Base-by-base conservation (phyloP, 176 grass and related monocot species). In the Carex scoparia region DNA sequence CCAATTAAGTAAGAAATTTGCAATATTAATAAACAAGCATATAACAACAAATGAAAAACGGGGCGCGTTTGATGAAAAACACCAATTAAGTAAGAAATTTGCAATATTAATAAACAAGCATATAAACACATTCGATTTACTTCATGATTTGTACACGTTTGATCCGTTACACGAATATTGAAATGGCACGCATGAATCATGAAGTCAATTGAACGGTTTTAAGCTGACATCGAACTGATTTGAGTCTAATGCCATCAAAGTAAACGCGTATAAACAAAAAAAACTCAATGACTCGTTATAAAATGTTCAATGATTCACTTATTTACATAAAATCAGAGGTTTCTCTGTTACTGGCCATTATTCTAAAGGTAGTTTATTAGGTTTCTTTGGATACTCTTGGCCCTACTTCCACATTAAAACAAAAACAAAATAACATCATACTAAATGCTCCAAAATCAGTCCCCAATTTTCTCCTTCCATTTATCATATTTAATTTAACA, bases 341-440 rank as follows among this genome's bases (percentile, higher is more conserved):
- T 67, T 37, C 38, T n/a, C 35, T 46, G 7, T 70, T 70, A 70
- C 68, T 42, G 8, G 68, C 37, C 38, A 28, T 48, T 49, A 49
- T 49, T 7, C 23, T 18, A 48, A 46, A 44, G 16, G 8, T 35
- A 67, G 2, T 66, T 33, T 37, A 75, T 23, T 53, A 53, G 71
- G 46, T 30, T 54, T 55, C 19, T 32, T 55, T 55, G 40, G 72
- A 53, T 76, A 32, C 44, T 48, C 37, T 76, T 76, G 4, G 5
- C 38, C 42, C 42, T 46, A 76, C 72, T 77, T 49, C 18, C 69
- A 73, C 69, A 49, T 73, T 74, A 55, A 76, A 76, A 76, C 72
- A 76, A 54, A 53, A 77, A 6, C 71, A 31, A 74, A 49, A 15
- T 27, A 77, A 31, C 12, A 77, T 55, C 7, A 55, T 32, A 75